Percentiles rank a stretch among this genome's conserved stretches.
Conservation (phyloP, 2,329 filamentous ascomycete genomes). For the Pseudohalonectria lignicola region DNA sequence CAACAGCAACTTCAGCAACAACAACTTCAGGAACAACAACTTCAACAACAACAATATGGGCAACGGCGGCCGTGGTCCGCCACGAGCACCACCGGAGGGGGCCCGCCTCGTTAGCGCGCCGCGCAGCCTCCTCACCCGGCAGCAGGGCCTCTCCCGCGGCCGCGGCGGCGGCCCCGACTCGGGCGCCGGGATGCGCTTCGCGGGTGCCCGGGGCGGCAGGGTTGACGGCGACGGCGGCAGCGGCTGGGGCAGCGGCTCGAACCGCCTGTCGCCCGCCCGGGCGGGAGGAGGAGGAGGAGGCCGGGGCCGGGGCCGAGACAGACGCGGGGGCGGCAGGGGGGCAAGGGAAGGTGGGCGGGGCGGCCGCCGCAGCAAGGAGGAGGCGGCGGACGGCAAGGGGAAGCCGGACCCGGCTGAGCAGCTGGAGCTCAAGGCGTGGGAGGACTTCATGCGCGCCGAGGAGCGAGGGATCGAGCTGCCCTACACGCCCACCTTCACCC, state of each 20-base stretch:
- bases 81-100: no score
- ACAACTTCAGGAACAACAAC: conserved; percentile 14
- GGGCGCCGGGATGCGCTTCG: conserved; percentile 5
- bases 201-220: neutral
- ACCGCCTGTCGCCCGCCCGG: neutral
- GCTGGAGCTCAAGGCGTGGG: no score
- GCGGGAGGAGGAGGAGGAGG: neutral
- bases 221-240: no score
- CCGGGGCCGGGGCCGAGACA: neutral
- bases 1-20: neutral
- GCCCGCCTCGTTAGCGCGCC: no score
- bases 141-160: conserved; percentile 2
- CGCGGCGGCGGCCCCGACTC: conserved; percentile 4
- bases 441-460: conserved; percentile 13
- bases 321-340: neutral
- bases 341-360: neutral
- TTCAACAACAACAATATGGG: no score
- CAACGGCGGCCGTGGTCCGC: no score
- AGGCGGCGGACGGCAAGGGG: conserved; percentile 3
- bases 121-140: no score
- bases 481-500: conserved; percentile 22
- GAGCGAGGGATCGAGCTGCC: conserved; percentile 17
- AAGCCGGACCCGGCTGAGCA: conserved; percentile 8
- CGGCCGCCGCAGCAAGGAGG: conserved; percentile 5
- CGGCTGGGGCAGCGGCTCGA: no score